A percentile compares a stretch with the other conserved stretches of the same genome.
Evolutionary conservation across 305 asterid species (phyloP).

Genomic region (Fraxinus nigra): DNA sequence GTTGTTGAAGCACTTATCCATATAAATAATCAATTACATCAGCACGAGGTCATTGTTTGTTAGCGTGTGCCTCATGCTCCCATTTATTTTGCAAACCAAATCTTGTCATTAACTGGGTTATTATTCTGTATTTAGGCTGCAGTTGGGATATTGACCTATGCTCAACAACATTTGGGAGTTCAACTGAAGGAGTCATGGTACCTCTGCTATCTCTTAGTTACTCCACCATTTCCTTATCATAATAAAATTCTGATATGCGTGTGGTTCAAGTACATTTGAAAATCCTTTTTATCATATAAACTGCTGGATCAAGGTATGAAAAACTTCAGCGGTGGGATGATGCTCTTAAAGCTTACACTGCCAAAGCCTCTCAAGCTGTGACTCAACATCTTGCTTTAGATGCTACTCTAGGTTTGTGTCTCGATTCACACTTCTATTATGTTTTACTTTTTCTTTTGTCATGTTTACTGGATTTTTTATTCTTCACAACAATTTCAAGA

Average conservation of each 20-base stretch:
- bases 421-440: constrained; percentile 16
- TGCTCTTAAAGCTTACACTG: constrained; percentile 97
- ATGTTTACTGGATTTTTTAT: background rate
- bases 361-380: constrained; percentile 82
- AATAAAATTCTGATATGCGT: background rate
- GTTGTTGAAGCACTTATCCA: constrained; percentile 98
- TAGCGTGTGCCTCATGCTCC: constrained; percentile 6
- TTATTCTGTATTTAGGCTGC: constrained; percentile 68
- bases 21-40: constrained; percentile 95
- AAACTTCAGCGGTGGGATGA: constrained; percentile 99
- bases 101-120: constrained; percentile 21
- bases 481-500: background rate
- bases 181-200: constrained; percentile 98
- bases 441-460: background rate
- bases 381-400: constrained; percentile 76
- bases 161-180: constrained; percentile 91
- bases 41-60: constrained; percentile 71
- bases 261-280: constrained; percentile 8
- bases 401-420: constrained; percentile 87
- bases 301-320: constrained; percentile 69
- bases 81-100: constrained; percentile 3
- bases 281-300: background rate
- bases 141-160: constrained; percentile 94
- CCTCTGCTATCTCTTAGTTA: constrained; percentile 2
- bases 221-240: background rate